These are phyloP conservation scores for Acanthamoeba sp. DNA, from an alignment of 208 protist genomes.

Conservation along the genomic window DNA sequence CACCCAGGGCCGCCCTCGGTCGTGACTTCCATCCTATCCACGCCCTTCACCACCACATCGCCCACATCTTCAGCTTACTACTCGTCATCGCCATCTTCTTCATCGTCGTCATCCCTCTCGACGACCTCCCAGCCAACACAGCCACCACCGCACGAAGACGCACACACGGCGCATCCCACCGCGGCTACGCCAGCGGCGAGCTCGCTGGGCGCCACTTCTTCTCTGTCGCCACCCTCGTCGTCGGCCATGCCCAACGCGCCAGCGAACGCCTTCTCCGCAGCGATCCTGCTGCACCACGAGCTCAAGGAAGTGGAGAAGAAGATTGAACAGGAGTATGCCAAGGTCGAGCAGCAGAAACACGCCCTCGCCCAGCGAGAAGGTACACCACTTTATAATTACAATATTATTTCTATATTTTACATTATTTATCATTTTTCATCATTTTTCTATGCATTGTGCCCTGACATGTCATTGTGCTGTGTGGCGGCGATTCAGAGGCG, in stretches of 20 bases:
- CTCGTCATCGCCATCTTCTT: background rate
- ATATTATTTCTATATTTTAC: no score
- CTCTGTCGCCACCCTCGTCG: background rate
- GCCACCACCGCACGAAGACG: background rate
- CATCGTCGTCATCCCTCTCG: background rate
- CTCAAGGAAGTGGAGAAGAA: conserved; percentile 64
- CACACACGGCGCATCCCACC: background rate
- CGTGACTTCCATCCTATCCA: background rate
- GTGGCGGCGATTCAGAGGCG: background rate
- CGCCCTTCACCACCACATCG: background rate
- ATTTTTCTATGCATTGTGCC: background rate
- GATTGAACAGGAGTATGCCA: conserved; percentile 36
- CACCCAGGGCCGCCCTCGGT: no score
- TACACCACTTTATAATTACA: background rate
- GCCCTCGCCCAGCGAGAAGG: background rate
- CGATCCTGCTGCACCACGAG: conserved; percentile 11
- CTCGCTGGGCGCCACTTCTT: background rate
- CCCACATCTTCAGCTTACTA: background rate
- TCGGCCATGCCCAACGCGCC: background rate
- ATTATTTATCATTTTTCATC: background rate
- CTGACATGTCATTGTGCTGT: background rate
- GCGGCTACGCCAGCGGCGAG: background rate
- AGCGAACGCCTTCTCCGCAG: conserved; percentile 15
- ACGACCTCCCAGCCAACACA: background rate
- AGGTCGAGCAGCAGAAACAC: background rate